Evolutionary conservation across 2,329 filamentous ascomycete genomes (phyloP), one percentile per base, ranked within the genome.

Genomic region (Colletotrichum incanum): DNA sequence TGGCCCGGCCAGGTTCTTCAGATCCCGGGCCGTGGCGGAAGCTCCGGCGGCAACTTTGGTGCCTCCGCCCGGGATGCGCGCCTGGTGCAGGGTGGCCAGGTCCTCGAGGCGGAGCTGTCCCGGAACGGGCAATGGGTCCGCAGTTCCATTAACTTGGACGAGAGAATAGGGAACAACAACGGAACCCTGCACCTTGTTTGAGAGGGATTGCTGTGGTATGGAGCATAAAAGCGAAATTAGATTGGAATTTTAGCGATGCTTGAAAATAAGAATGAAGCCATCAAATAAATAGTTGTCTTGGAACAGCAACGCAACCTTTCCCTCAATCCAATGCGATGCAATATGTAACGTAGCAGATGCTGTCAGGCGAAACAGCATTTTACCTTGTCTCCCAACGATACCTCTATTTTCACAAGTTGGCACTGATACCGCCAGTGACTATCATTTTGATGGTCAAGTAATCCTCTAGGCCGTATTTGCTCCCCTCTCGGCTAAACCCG

Each of bases 391-490:
- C 3, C n/a, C 16, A 9, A 5, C 12, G 8, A 12, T 23, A 2
- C 2, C 11, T 3, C 12, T 47, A 5, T n/a, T 18, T 5, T 55
- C 11, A 43, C 20, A 16, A 20, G 66, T 39, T 28, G 49, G 26
- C 49, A 54, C 74, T 69, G 16, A 78, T 75, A 3, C 77, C 78
- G 0, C 79, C 80, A 37, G 79, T 80, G 20, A 88, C 89, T 56
- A 91, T 83, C 23, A 83, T 88, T 81, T 91, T 91, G 62, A 88
- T 85, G 18, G 82, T 31, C 71, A 86, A 81, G 77, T 90, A 92
- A 77, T 92, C 90, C 18, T 90, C 87, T 6, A 74, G 3, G 1
- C 74, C 74, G 39, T 76, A 74, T 18, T 68, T 73, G 50, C 75
- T 75, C 5, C 73, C 75, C 47, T 76, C 74, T 1, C 66, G 68